phyloP scores from a whole-genome alignment of 2,329 filamentous ascomycete species.

The Hysterium pulicare region DNA sequence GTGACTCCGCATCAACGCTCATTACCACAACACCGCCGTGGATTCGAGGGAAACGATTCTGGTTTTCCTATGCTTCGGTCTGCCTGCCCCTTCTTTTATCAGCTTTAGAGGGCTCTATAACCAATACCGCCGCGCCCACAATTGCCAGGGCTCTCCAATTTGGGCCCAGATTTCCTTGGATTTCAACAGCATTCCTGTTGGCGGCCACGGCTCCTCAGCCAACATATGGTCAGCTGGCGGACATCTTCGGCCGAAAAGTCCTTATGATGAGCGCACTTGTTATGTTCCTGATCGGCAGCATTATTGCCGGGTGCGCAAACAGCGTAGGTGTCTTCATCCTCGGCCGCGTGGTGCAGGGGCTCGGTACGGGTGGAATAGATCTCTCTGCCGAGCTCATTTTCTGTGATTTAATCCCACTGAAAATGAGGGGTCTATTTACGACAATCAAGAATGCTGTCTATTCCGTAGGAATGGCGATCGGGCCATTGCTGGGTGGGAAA shows the following conservation, averaged over 20 bases:
- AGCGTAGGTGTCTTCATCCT: constrained; percentile 49
- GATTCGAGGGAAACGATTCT: no score
- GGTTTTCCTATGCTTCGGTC: no score
- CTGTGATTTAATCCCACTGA: constrained; percentile 50
- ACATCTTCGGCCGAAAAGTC: constrained; percentile 52
- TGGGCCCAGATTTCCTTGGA: no score
- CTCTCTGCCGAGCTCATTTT: constrained; percentile 49
- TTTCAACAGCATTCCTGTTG: constrained; percentile 25
- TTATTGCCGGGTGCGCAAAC: constrained; percentile 49
- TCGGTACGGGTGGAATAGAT: constrained; percentile 47
- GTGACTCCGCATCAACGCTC: no score
- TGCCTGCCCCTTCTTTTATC: no score
- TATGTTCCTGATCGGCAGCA: constrained; percentile 53
- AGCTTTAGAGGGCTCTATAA: no score
- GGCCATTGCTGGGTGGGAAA: constrained; percentile 29
- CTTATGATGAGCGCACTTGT: constrained; percentile 37
- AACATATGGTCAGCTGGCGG: constrained; percentile 49
- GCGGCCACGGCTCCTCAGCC: constrained; percentile 47
- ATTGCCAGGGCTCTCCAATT: no score
- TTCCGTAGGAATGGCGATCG: constrained; percentile 24
- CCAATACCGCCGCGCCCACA: no score
- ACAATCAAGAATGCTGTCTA: constrained; percentile 23
- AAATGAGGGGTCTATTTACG: constrained; percentile 44
- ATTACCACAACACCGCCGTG: no score
- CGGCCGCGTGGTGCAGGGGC: constrained; percentile 55